Percentiles rank a stretch among this genome's conserved stretches.
phyloP scores from a whole-genome alignment of 768 basidiomycete species.

The Agaricus blazei region DNA sequence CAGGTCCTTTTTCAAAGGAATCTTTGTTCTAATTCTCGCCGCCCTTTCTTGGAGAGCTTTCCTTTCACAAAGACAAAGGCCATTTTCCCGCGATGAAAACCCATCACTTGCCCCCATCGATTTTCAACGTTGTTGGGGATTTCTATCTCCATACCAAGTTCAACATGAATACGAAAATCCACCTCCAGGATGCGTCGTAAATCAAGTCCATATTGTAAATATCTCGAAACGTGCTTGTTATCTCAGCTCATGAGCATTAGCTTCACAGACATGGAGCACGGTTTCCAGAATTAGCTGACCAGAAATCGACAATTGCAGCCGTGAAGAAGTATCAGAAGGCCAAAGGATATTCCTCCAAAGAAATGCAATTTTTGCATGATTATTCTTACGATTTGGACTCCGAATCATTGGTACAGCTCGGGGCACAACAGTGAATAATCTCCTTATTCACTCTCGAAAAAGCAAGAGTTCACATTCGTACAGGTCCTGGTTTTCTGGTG shows the following conservation, averaged over 20 bases:
- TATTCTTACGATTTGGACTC: conserved; percentile 56
- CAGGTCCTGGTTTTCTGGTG: conserved; percentile 42
- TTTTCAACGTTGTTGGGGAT: conserved; percentile 36
- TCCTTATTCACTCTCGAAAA: background rate
- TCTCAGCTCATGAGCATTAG: conserved; percentile 26
- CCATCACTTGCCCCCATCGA: no score
- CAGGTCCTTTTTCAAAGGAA: no score
- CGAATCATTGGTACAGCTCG: conserved; percentile 58
- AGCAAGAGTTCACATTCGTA: no score
- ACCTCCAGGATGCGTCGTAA: conserved; percentile 45
- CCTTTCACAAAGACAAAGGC: no score
- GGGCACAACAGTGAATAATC: conserved; percentile 52
- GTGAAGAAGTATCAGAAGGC: conserved; percentile 51
- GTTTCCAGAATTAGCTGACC: conserved; percentile 55
- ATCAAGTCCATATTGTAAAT: conserved; percentile 36
- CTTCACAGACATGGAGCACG: conserved; percentile 79
- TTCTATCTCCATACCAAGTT: conserved; percentile 57
- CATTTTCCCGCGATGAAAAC: no score
- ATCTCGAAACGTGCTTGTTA: background rate
- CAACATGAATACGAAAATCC: conserved; percentile 32
- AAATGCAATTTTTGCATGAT: conserved; percentile 51
- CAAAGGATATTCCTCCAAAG: conserved; percentile 33
- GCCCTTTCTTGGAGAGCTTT: no score
- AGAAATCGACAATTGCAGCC: conserved; percentile 36
- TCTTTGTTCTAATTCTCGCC: no score